phyloP scores from a whole-genome alignment of 1,284 basidiomycete genomes.

The Mycosarcoma maydis region DNA sequence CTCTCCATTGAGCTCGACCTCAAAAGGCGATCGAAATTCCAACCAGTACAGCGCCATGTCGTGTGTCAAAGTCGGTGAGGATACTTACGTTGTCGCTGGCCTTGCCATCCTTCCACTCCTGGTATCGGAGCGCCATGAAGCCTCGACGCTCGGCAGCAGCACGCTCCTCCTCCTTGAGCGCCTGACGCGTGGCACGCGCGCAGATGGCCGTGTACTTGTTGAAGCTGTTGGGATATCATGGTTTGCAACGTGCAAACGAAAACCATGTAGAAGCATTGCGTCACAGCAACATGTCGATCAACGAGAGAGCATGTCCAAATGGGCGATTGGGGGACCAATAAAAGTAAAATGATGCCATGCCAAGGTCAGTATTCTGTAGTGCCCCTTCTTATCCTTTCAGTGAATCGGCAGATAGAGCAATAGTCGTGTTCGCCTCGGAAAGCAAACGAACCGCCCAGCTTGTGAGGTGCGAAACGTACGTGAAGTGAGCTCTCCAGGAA shows the following conservation, averaged over 20 bases:
- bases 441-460: too few species aligned
- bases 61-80: too few species aligned
- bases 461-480: constrained; percentile 61
- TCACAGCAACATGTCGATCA: too few species aligned
- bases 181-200: constrained; percentile 67
- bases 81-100: constrained; percentile 63
- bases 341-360: too few species aligned
- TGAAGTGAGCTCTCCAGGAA: constrained; percentile 64
- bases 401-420: too few species aligned
- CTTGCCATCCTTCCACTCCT: constrained; percentile 68
- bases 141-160: constrained; percentile 67
- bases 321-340: too few species aligned
- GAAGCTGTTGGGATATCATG: constrained; percentile 61
- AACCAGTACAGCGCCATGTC: not conserved
- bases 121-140: constrained; percentile 67
- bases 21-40: too few species aligned
- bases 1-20: too few species aligned
- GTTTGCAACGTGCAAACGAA: not conserved
- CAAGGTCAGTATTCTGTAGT: constrained; percentile 8
- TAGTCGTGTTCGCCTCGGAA: too few species aligned
- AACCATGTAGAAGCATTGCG: too few species aligned
- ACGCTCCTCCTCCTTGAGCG: constrained; percentile 68
- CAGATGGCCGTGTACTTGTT: constrained; percentile 69
- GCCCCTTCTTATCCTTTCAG: too few species aligned
- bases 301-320: not conserved